Base-by-base conservation (phyloP, 2,329 filamentous ascomycete genomes). In the Hymenotorrendiella dingleyae region DNA sequence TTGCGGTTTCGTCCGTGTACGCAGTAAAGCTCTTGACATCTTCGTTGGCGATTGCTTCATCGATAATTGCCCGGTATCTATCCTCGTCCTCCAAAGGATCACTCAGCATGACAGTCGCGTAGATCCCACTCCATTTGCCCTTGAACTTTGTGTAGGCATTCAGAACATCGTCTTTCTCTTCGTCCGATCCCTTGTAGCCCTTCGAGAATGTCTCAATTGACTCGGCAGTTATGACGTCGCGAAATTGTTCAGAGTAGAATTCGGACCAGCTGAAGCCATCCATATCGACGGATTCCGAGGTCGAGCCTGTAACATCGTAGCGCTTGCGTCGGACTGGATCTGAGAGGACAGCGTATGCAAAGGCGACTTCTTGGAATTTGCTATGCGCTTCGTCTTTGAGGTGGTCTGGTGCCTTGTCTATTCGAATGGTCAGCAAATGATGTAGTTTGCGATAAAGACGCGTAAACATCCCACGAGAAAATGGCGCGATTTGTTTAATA, bases 291-390 rank as follows among this genome's bases (percentile, higher is more conserved):
- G 80, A 82, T 60, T 96, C 90, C 9, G 86, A 80, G 0, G 90
- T 97, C 43, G 84, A 93, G 42, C 93, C 93, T 0, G 91, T 97
- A 40, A 76, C 73, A 61, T 98, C 91, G 69, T 95, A 98, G 46
- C 87, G 85, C 55, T 81, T 80, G 54, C 93, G 85, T 40, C 93
- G 80, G 16, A 74, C 72, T 17, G 84, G 73, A 55, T 96, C 87
- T 23, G 87, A 95, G 26, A 98, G 84, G 37, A 98, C 78, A 24
- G 89, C 91, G 61, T 97, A 95, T 40, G 93, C 91, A 58, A 96
- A 91, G 19, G 91, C 91, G 54, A 98, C 81, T 54, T 84, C 74
- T 65, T 98, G 93, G 64, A 98, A 98, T 41, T 77, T 83, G 47
- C 74, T 72, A 55, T 95, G 83, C 2, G 93, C 91, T 30, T 74